These are phyloP conservation scores for Xylariaceae sp. DNA, from an alignment of 2,329 filamentous ascomycete genomes.

Conservation along the genomic window DNA sequence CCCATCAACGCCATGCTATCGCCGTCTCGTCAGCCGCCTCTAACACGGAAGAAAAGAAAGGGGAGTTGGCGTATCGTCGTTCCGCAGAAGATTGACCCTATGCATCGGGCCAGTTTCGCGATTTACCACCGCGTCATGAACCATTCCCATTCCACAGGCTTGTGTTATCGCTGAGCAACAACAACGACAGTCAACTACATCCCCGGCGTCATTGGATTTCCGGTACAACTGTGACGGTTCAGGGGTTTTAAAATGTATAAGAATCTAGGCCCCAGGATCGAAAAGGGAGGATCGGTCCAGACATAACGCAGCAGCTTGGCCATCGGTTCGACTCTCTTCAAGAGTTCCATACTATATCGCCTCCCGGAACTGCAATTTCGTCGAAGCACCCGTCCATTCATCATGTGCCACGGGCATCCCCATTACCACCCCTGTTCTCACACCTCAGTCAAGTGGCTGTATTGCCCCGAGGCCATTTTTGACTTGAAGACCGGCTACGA, in stretches of 20 bases:
- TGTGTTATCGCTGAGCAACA: conserved; percentile 18
- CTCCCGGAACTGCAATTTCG: not conserved
- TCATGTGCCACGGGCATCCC: conserved; percentile 54
- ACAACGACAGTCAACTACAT: conserved; percentile 9
- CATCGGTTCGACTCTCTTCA: not conserved
- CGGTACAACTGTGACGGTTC: not conserved
- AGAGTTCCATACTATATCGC: not conserved
- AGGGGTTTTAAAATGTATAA: conserved; percentile 14
- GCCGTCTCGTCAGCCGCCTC: conserved; percentile 14
- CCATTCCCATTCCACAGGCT: conserved; percentile 25
- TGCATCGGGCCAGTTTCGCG: conserved; percentile 18
- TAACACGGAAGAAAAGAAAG: conserved; percentile 16
- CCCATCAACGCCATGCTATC: conserved; percentile 13
- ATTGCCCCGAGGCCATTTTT: conserved; percentile 47
- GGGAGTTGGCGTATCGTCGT: conserved; percentile 10
- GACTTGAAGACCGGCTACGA: conserved; percentile 49
- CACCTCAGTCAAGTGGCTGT: conserved; percentile 53
- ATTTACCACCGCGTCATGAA: conserved; percentile 20
- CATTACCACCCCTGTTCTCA: conserved; percentile 50
- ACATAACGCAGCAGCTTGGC: not conserved
- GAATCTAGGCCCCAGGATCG: not conserved
- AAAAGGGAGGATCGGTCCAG: not conserved
- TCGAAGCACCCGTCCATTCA: conserved; percentile 16
- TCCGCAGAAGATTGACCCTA: conserved; percentile 20
- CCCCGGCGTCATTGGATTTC: not conserved